Base-by-base conservation (phyloP, 768 basidiomycete species). In the Xerocomus potaroensis region DNA sequence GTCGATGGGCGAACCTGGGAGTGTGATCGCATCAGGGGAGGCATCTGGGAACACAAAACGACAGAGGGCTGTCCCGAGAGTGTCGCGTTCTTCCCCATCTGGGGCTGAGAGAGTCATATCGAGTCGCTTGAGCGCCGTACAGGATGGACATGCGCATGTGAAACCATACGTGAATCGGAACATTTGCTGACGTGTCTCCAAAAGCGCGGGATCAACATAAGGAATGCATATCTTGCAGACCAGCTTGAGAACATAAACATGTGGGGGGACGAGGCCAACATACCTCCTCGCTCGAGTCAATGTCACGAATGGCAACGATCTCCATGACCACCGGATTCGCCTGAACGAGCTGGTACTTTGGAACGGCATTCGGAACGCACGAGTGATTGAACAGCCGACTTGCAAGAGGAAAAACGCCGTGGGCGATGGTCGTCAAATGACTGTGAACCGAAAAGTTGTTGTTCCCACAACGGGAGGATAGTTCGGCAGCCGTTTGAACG, bases 361-460 rank as follows among this genome's bases (percentile, higher is more conserved):
- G 70, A 21, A 76, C 77, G 14, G 84, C 84, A 53, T 87, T 89
- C 1, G 89, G 87, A 15, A 75, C 55, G 62, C 89, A 91, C 4
- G 85, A 87, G 58, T 91, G 89, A 58, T 91, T 91, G 69, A 91
- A 88, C 11, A 79, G 60, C n/a, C 87, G 74, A 57, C 89, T 91
- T 2, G 89, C 83, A 9, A 79, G 62, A 8, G 89, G 87, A 50
- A 87, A 90, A 30, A 88, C 71, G 0, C 86, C 89, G 66, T 89
- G 83, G 0, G 79, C 89, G 56, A 83, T 69, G 2, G 83, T 75
- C 14, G 68, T 77, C 32, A 90, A 68, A 69, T 88, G 84, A 3
- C 82, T 84, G 56, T 88, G 84, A 19, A 91, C 68, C 9, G 80
- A 73, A 62, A 89, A 91, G 56, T 91, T 89, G 64, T 91, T 91